A percentile compares a stretch with the other conserved stretches of the same genome.
These are phyloP conservation scores for Daldinia loculata DNA, from an alignment of 495 filamentous ascomycete genomes.

Conservation along the genomic window DNA sequence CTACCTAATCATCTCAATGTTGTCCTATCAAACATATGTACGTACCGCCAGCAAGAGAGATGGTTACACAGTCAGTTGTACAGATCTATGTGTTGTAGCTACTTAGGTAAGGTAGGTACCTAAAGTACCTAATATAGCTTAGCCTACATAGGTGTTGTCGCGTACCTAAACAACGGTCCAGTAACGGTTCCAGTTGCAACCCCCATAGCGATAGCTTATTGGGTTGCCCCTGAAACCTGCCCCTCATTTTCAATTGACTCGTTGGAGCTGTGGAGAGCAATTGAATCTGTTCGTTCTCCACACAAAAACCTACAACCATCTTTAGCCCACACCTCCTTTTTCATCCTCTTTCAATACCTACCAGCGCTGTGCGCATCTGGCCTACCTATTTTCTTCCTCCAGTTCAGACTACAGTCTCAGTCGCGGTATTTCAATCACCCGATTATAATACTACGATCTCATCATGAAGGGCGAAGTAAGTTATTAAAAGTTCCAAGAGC, in stretches of 20 bases:
- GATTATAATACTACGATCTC: slow-evolving; percentile 34
- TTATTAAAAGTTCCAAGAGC: slow-evolving; percentile 17
- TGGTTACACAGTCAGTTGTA: neutral
- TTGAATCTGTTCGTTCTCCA: slow-evolving; percentile 29
- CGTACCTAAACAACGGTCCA: neutral
- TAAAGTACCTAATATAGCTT: neutral
- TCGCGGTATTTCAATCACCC: slow-evolving; percentile 34
- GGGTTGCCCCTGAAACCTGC: slow-evolving; percentile 40
- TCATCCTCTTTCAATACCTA: slow-evolving; percentile 28
- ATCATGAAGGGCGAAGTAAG: slow-evolving; percentile 53
- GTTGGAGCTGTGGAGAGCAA: slow-evolving; percentile 5
- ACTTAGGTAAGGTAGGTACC: neutral
- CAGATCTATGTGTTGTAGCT: neutral
- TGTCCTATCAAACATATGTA: neutral
- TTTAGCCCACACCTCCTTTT: slow-evolving; percentile 42
- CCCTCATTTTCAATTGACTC: slow-evolving; percentile 37
- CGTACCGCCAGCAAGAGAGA: neutral
- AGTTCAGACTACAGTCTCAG: slow-evolving; percentile 33
- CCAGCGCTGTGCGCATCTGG: slow-evolving; percentile 45
- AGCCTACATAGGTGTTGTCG: neutral
- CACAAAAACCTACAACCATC: slow-evolving; percentile 33
- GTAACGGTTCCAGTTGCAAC: neutral
- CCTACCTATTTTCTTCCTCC: slow-evolving; percentile 24
- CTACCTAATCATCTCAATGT: too few relatives aligned
- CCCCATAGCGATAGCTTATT: slow-evolving; percentile 25